Conservation (phyloP, 2,329 filamentous ascomycete species). For the Pseudodiploospora longispora region DNA sequence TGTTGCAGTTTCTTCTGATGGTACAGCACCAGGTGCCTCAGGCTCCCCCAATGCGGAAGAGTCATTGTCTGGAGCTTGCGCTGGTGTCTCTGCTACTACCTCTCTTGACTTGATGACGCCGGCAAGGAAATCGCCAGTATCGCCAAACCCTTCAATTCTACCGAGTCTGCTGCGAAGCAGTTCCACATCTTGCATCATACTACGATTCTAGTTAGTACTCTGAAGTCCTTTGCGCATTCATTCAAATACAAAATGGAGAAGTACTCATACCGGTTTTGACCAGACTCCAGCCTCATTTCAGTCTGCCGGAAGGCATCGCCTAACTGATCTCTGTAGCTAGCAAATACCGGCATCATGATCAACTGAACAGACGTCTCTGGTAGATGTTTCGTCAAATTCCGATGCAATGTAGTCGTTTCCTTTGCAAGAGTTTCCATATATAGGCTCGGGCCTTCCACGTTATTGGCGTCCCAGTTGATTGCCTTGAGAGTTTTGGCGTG, state of each 20-base stretch:
- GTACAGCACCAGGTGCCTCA: constrained; percentile 9
- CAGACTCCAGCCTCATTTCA: constrained; percentile 55
- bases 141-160: constrained; percentile 71
- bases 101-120: constrained; percentile 56
- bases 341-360: constrained; percentile 83
- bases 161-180: constrained; percentile 62
- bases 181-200: constrained; percentile 70
- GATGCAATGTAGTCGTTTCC: constrained; percentile 77
- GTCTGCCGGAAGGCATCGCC: constrained; percentile 61
- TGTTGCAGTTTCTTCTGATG: constrained; percentile 4
- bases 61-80: constrained; percentile 10
- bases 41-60: constrained; percentile 10
- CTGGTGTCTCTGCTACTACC: constrained; percentile 20
- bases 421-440: constrained; percentile 86
- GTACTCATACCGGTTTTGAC: constrained; percentile 59
- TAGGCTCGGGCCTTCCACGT: constrained; percentile 40
- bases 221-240: not conserved
- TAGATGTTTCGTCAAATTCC: constrained; percentile 74
- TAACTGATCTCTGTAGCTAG: constrained; percentile 73
- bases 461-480: constrained; percentile 61
- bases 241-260: not conserved
- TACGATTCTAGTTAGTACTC: constrained; percentile 24
- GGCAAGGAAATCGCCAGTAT: constrained; percentile 62
- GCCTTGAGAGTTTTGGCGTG: constrained; percentile 69
- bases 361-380: constrained; percentile 66